These are phyloP conservation scores for Chytriomyces sp. DNA, from an alignment of 192 early-diverging fungal species.

Conservation along the genomic window DNA sequence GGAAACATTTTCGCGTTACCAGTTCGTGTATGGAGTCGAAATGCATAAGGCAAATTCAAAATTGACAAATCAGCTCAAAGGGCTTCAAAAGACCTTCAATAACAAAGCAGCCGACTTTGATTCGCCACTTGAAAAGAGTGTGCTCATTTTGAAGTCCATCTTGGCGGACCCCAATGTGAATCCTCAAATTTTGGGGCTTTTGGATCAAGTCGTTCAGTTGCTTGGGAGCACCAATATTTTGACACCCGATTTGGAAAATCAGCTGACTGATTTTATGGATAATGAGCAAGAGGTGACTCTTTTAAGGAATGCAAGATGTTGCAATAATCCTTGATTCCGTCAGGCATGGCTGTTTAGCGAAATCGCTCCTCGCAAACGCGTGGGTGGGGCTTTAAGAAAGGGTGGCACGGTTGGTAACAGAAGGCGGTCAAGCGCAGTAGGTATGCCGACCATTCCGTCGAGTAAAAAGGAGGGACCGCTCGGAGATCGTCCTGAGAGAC, in stretches of 20 bases:
- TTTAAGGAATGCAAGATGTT: neutral
- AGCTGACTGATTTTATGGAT: conserved; percentile 40
- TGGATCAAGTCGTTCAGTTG: conserved; percentile 41
- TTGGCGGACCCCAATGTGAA: conserved; percentile 50
- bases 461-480: neutral
- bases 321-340: neutral
- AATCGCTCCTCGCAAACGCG: conserved; percentile 43
- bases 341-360: conserved; percentile 57
- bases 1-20: neutral
- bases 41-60: conserved; percentile 52
- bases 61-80: conserved; percentile 49
- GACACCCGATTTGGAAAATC: conserved; percentile 48
- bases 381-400: conserved; percentile 11
- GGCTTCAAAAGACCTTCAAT: conserved; percentile 46
- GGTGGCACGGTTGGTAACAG: neutral
- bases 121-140: conserved; percentile 53
- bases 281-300: conserved; percentile 49
- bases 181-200: conserved; percentile 35
- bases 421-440: neutral
- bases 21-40: conserved; percentile 2
- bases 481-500: too few relatives aligned
- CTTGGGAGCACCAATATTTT: conserved; percentile 44
- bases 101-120: conserved; percentile 49
- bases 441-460: neutral
- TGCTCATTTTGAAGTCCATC: conserved; percentile 46